Base-by-base conservation (phyloP, 495 filamentous ascomycete species). In the Hyaloscypha finlandica region DNA sequence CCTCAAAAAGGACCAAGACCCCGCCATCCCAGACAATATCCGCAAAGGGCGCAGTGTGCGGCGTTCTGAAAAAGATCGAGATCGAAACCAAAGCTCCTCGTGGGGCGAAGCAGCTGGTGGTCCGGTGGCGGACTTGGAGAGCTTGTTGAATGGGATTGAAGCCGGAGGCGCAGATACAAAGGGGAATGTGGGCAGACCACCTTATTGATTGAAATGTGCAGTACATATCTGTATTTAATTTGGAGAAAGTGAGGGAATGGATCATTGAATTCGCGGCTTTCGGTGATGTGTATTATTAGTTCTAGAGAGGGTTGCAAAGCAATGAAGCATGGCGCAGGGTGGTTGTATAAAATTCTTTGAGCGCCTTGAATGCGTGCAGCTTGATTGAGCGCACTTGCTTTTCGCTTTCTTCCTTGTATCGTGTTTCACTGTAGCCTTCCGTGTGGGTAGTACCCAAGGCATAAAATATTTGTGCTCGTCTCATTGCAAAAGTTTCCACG, bases 1-100 rank as follows among this genome's bases (percentile, higher is more conserved):
- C 3, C 51, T 68, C 25, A 55, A 61, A 9, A 55, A 45, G 20
- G 51, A 68, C 31, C 77, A 78, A 60, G 79, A 81, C 39, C 71
- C 77, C 30, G 76, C 71, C 2, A 22, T 33, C 31, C 22, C 53
- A 22, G 68, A 70, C 16, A 32, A 39, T 22, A 25, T 58, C 9
- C 61, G 63, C 6, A 71, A 68, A 57, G 64, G 67, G n/a, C 66
- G 66, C 33, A 63, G 71, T 33, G 51, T 59, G 30, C 53, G 64
- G 39, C 67, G 63, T n/a, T 53, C 51, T 8, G 32, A 52, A 14
- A 69, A 69, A 30, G 66, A 39, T 14, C 45, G 12, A 37, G 35
- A 25, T 25, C 25, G 35, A 37, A 12, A 37, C 35, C 57, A 45
- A 6, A 61, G 35, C 29, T 51, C 52, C 0, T 14, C 61, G 9